Evolutionary conservation across 2,329 filamentous ascomycete species (phyloP).

Genomic region (Thermoascus crustaceus): DNA sequence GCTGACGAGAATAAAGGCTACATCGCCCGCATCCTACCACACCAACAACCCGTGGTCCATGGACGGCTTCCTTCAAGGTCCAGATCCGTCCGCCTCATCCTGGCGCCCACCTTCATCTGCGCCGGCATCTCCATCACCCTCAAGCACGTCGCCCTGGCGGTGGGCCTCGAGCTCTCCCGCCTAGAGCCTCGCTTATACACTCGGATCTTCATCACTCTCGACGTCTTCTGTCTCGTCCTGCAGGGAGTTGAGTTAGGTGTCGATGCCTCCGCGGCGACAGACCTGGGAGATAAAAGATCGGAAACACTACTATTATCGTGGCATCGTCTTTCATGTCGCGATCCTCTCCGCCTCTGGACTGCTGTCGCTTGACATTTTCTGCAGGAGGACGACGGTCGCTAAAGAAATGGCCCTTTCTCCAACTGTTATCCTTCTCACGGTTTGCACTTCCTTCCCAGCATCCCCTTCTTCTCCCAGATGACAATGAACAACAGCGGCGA

Average conservation of each 20-base stretch:
- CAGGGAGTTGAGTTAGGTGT: conserved; percentile 47
- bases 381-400: conserved; percentile 3
- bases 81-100: conserved; percentile 26
- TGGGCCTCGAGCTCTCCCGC: conserved; percentile 37
- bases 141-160: conserved; percentile 49
- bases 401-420: conserved; percentile 1
- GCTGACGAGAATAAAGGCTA: conserved; percentile 31
- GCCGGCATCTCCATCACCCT: conserved; percentile 58
- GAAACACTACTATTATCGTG: conserved; percentile 32
- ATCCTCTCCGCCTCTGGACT: conserved; percentile 24
- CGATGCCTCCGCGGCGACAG: conserved; percentile 33
- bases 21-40: conserved; percentile 40
- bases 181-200: conserved; percentile 41
- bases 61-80: conserved; percentile 41
- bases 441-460: not conserved
- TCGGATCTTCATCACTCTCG: conserved; percentile 46
- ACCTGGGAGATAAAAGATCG: conserved; percentile 14
- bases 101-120: conserved; percentile 45
- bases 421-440: too few species aligned
- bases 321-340: conserved; percentile 33
- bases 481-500: not conserved
- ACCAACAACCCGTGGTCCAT: conserved; percentile 40
- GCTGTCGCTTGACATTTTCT: conserved; percentile 17
- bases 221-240: conserved; percentile 44
- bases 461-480: not conserved